A percentile compares a stretch with the other conserved stretches of the same genome.
Conservation (phyloP, 129 eudicot species). For the Escallonia herrerae region DNA sequence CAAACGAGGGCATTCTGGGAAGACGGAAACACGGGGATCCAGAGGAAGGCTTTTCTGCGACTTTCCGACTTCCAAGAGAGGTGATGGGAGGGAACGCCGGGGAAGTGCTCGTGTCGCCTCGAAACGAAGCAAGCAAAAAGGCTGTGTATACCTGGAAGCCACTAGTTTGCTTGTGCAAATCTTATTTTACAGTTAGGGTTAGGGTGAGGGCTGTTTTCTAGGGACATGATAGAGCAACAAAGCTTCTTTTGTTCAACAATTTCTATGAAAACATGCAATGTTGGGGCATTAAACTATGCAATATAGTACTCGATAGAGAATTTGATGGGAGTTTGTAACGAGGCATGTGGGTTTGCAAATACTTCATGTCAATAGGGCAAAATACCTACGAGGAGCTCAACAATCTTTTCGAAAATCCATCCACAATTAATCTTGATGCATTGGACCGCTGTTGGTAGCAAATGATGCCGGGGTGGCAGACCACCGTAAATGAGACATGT, state of each 20-base stretch:
- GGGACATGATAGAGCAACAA: neutral
- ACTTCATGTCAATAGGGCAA: too few relatives aligned
- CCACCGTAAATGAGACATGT: too few relatives aligned
- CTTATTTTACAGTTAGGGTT: conserved; percentile 13
- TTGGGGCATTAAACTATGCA: neutral
- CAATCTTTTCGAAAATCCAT: too few relatives aligned
- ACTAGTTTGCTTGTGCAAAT: conserved; percentile 3
- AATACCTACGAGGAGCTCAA: too few relatives aligned
- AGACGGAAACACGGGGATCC: conserved; percentile 17
- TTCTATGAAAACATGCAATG: neutral
- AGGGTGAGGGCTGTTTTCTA: conserved; percentile 26
- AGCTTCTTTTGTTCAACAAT: too few relatives aligned
- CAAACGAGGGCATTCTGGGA: conserved; percentile 24
- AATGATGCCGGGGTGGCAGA: too few relatives aligned
- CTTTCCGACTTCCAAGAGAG: conserved; percentile 26
- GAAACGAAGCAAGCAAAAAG: conserved; percentile 17
- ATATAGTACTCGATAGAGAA: too few relatives aligned
- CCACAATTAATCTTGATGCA: too few relatives aligned
- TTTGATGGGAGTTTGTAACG: too few relatives aligned
- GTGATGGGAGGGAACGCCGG: conserved; percentile 52
- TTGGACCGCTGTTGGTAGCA: too few relatives aligned
- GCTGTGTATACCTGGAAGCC: conserved; percentile 18
- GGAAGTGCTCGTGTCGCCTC: conserved; percentile 73
- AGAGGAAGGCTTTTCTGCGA: conserved; percentile 13
- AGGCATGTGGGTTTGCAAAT: too few relatives aligned